Percentiles rank a stretch among this genome's conserved stretches.
phyloP scores from a whole-genome alignment of 2,329 filamentous ascomycete species.

The Fusarium scirpi region DNA sequence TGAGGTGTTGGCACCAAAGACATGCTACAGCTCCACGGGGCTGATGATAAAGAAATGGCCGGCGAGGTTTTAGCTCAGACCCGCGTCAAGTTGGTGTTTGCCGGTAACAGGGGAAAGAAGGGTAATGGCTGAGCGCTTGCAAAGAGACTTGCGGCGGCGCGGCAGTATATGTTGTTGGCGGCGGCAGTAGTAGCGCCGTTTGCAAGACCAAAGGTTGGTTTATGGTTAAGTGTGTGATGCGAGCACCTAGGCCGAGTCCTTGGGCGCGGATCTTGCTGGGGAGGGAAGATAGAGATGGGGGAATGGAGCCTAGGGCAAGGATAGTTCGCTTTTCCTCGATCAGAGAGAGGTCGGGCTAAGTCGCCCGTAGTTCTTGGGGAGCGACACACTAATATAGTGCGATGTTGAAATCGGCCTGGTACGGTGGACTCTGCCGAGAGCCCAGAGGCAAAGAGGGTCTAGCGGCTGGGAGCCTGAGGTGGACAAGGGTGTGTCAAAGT shows the following conservation, averaged over 20 bases:
- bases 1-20: slow-evolving; percentile 52
- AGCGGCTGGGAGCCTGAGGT: slow-evolving; percentile 51
- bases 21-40: slow-evolving; percentile 51
- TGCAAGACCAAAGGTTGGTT: slow-evolving; percentile 46
- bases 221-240: slow-evolving; percentile 51
- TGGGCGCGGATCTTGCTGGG: slow-evolving; percentile 51
- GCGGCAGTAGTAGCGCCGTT: slow-evolving; percentile 52
- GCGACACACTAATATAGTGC: slow-evolving; percentile 57
- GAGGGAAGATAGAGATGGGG: slow-evolving; percentile 44
- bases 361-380: slow-evolving; percentile 53
- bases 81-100: slow-evolving; percentile 50
- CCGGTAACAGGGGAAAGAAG: slow-evolving; percentile 47
- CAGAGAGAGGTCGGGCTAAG: slow-evolving; percentile 49
- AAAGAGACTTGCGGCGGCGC: slow-evolving; percentile 51
- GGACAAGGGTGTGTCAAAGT: slow-evolving; percentile 46
- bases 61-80: slow-evolving; percentile 51
- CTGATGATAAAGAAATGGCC: slow-evolving; percentile 47
- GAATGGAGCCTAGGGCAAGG: slow-evolving; percentile 49
- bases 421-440: slow-evolving; percentile 50
- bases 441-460: slow-evolving; percentile 52
- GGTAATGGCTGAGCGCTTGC: slow-evolving; percentile 49
- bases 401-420: slow-evolving; percentile 50
- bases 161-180: slow-evolving; percentile 54
- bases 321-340: slow-evolving; percentile 49
- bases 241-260: slow-evolving; percentile 51